Conservation (phyloP, 345 rosid genomes). For the Brassica cretica region DNA sequence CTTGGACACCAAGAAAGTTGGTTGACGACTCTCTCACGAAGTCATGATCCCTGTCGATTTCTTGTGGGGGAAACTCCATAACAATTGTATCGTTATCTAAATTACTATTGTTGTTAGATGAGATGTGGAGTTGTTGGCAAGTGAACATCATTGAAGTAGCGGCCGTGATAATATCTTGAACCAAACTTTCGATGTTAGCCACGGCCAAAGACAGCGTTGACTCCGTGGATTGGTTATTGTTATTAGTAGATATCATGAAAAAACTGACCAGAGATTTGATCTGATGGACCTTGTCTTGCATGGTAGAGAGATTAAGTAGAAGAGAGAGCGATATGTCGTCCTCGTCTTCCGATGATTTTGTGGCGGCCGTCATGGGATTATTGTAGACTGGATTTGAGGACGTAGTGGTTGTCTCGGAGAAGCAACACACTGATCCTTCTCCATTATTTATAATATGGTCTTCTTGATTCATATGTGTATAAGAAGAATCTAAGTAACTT, state of each 20-base stretch:
- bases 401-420: conserved; percentile 22
- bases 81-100: conserved; percentile 5
- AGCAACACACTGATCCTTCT: conserved; percentile 19
- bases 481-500: conserved; percentile 7
- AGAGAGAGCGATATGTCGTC: conserved; percentile 42
- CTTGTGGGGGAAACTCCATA: too few relatives aligned
- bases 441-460: conserved; percentile 35
- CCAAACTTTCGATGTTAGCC: conserved; percentile 47
- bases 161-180: conserved; percentile 62
- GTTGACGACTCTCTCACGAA: conserved; percentile 18
- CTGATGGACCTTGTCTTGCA: conserved; percentile 63
- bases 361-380: background rate
- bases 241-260: conserved; percentile 42
- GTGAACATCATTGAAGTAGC: conserved; percentile 66
- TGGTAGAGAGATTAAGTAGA: conserved; percentile 54
- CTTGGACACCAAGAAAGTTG: conserved; percentile 26
- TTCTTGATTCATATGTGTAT: conserved; percentile 30
- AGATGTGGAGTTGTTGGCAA: conserved; percentile 58
- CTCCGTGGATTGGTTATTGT: conserved; percentile 37
- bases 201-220: conserved; percentile 54
- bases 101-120: conserved; percentile 28
- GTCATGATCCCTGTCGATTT: background rate
- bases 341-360: conserved; percentile 35
- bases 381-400: conserved; percentile 23
- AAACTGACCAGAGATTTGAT: conserved; percentile 56